phyloP scores from a whole-genome alignment of 768 basidiomycete species.

The Russula brevipes region DNA sequence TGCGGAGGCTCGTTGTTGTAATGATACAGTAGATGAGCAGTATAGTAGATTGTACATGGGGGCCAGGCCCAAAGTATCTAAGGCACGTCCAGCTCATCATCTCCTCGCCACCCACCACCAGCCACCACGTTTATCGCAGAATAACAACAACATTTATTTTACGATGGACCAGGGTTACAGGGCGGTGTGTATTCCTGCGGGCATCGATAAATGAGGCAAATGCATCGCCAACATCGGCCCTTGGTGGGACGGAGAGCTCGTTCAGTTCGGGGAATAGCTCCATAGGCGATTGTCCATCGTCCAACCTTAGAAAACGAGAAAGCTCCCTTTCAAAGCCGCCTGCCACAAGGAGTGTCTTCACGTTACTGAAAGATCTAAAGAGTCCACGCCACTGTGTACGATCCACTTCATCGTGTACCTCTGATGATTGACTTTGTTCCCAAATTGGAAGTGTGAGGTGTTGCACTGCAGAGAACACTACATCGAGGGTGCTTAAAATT shows the following conservation, averaged over 20 bases:
- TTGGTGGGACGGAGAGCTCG: not conserved
- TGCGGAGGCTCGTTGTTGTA: too few species aligned
- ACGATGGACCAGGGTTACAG: not conserved
- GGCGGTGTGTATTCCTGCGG: not conserved
- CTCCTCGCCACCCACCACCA: too few species aligned
- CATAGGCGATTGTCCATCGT: not conserved
- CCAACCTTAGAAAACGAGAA: not conserved
- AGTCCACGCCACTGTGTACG: not conserved
- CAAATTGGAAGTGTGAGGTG: not conserved
- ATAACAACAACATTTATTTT: too few species aligned
- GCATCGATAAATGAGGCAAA: not conserved
- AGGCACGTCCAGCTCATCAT: too few species aligned
- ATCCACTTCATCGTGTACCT: not conserved
- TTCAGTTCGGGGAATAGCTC: not conserved
- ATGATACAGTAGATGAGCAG: too few species aligned
- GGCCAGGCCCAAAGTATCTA: too few species aligned
- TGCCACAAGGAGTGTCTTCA: not conserved
- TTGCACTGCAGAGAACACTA: not conserved
- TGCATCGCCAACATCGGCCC: not conserved
- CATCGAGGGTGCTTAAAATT: not conserved
- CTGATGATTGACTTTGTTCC: not conserved
- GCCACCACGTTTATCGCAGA: too few species aligned
- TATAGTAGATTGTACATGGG: too few species aligned
- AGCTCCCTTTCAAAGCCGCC: not conserved
- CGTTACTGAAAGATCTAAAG: not conserved